These are phyloP conservation scores for Nissolia schottii DNA, from an alignment of 306 rosid genomes.

Conservation along the genomic window DNA sequence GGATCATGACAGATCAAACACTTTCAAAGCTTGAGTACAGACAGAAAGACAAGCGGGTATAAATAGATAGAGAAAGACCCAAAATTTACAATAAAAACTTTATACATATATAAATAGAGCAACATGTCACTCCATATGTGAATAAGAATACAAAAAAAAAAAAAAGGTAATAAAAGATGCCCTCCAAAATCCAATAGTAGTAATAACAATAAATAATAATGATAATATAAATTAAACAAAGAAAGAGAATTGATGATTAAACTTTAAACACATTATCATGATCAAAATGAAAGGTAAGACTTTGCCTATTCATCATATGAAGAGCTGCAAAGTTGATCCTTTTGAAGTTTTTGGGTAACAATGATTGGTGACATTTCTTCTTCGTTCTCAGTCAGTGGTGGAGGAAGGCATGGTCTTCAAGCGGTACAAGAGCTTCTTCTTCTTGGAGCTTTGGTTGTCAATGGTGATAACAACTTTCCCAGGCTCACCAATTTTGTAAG, in stretches of 20 bases:
- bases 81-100: conserved; percentile 30
- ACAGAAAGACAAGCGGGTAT: conserved; percentile 9
- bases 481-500: conserved; percentile 50
- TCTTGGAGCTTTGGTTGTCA: conserved; percentile 61
- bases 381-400: conserved; percentile 37
- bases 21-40: background rate
- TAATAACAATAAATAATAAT: conserved; percentile 7
- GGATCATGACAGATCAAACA: conserved; percentile 22
- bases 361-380: background rate
- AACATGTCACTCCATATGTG: conserved; percentile 21
- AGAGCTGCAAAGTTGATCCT: conserved; percentile 14
- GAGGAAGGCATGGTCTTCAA: conserved; percentile 45
- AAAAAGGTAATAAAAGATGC: too few species aligned
- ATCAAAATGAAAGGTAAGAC: conserved; percentile 12
- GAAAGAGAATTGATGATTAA: background rate
- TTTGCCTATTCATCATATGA: conserved; percentile 3
- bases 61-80: background rate
- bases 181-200: conserved; percentile 20
- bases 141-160: conserved; percentile 24
- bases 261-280: background rate
- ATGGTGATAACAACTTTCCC: conserved; percentile 68
- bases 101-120: conserved; percentile 18
- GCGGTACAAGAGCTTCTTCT: conserved; percentile 77
- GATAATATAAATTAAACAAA: background rate
- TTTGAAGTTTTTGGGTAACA: conserved; percentile 1